Percentiles rank a stretch among this genome's conserved stretches.
Evolutionary conservation across 2,329 filamentous ascomycete genomes (phyloP).

Genomic region (Triangularia setosa): DNA sequence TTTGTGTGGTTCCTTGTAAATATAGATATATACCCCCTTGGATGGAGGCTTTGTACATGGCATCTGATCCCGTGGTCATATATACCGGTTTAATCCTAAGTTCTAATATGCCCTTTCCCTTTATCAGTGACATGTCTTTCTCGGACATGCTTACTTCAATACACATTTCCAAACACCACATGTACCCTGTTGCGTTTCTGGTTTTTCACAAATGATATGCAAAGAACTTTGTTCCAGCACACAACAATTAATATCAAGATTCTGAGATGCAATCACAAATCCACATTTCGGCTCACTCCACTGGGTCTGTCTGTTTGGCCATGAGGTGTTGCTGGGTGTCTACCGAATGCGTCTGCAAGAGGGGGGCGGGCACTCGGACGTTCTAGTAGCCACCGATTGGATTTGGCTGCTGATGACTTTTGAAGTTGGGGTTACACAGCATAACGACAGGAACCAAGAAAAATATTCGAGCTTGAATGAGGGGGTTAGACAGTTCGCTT

Average conservation of each 20-base stretch:
- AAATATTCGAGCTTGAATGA: background rate
- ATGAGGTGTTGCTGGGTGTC: background rate
- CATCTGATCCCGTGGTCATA: background rate
- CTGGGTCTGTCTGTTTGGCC: background rate
- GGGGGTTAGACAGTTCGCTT: background rate
- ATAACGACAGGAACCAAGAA: background rate
- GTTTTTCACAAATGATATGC: too few species aligned
- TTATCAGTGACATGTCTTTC: too few species aligned
- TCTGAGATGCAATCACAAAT: background rate
- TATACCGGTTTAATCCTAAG: background rate
- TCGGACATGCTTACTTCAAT: too few species aligned
- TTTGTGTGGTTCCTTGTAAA: background rate
- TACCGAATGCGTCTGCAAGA: background rate
- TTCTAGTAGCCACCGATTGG: conserved; percentile 2
- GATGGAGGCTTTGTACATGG: background rate
- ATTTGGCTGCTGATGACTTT: background rate
- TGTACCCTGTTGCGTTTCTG: too few species aligned
- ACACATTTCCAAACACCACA: too few species aligned
- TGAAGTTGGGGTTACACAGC: conserved; percentile 3
- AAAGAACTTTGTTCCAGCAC: too few species aligned
- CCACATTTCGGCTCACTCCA: too few species aligned
- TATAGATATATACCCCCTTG: background rate
- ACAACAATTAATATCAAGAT: too few species aligned
- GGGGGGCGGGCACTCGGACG: background rate
- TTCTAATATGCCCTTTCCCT: too few species aligned